These are phyloP conservation scores for Mucor saturninus DNA, from an alignment of 371 early-diverging fungal genomes.

Conservation along the genomic window DNA sequence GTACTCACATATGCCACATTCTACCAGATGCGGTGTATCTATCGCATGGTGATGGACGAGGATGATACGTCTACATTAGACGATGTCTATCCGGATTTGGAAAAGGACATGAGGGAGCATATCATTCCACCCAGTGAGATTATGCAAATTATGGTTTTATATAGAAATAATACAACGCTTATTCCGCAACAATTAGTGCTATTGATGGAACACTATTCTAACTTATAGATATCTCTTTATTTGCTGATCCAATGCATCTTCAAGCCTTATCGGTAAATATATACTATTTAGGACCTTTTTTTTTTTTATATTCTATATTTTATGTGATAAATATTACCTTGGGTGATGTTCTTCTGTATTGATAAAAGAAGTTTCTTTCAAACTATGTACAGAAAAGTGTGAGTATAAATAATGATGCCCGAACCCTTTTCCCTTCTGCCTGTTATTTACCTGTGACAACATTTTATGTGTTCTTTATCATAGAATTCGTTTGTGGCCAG, in stretches of 20 bases:
- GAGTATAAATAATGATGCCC: neutral
- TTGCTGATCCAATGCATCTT: neutral
- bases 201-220: neutral
- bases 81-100: neutral
- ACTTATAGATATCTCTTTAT: neutral
- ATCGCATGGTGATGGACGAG: neutral
- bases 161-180: neutral
- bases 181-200: neutral
- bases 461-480: constrained; percentile 1
- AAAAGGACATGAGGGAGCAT: neutral
- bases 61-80: neutral
- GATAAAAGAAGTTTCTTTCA: constrained; percentile 1
- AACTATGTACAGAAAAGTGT: neutral
- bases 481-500: neutral
- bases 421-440: neutral
- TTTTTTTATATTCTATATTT: neutral
- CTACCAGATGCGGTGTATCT: neutral
- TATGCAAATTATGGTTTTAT: neutral
- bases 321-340: neutral
- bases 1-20: neutral
- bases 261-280: neutral
- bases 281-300: neutral
- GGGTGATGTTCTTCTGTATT: neutral
- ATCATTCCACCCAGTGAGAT: neutral
- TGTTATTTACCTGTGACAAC: neutral